These are phyloP conservation scores for Terana coerulea DNA, from an alignment of 768 basidiomycete species.

Conservation along the genomic window DNA sequence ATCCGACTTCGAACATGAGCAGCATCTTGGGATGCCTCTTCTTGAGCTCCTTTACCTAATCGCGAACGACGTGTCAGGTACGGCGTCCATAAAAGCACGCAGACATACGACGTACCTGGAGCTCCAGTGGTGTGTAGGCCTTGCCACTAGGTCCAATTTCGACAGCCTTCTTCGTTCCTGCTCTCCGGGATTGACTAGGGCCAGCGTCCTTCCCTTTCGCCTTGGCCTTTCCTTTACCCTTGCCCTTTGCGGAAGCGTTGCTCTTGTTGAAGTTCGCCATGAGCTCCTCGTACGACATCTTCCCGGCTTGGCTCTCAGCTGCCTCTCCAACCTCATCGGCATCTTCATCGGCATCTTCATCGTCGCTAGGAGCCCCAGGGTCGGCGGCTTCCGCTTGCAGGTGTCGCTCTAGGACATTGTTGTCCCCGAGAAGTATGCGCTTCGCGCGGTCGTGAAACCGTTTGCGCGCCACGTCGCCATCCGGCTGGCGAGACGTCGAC, in stretches of 20 bases:
- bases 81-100: no score
- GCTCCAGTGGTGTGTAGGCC: conserved; percentile 73
- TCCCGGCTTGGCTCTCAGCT: not conserved
- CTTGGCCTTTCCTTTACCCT: conserved; percentile 20
- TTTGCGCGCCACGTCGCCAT: conserved; percentile 18
- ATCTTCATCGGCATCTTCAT: conserved; percentile 16
- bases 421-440: conserved; percentile 46
- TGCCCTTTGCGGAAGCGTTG: conserved; percentile 35
- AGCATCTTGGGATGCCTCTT: conserved; percentile 60
- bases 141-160: conserved; percentile 67
- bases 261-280: conserved; percentile 39
- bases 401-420: conserved; percentile 32
- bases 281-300: conserved; percentile 26
- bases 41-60: conserved; percentile 46
- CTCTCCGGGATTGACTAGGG: no score
- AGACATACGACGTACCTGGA: conserved; percentile 63
- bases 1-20: conserved; percentile 80
- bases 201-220: conserved; percentile 1
- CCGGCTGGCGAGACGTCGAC: not conserved
- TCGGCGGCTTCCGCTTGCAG: conserved; percentile 21
- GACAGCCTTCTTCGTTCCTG: conserved; percentile 31
- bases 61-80: no score
- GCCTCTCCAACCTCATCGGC: no score
- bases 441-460: conserved; percentile 41
- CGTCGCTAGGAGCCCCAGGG: no score